A percentile compares a stretch with the other conserved stretches of the same genome.
phyloP scores from a whole-genome alignment of 2,329 filamentous ascomycete species.

The Capronia americana region DNA sequence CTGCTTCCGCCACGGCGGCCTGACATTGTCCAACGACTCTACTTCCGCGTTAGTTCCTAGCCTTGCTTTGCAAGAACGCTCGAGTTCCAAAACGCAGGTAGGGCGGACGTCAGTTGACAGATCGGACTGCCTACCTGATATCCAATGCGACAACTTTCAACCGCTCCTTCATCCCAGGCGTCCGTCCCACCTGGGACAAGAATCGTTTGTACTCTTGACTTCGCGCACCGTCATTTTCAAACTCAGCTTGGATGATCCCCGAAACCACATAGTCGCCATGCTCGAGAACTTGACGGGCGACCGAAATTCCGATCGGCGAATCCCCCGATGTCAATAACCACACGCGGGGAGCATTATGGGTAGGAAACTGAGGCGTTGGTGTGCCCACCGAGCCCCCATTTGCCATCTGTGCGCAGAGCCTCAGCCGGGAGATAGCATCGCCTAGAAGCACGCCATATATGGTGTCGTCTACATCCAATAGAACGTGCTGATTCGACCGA shows the following conservation, averaged over 20 bases:
- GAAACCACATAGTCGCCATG: constrained; percentile 91
- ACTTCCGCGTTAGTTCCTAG: constrained; percentile 24
- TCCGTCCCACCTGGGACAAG: constrained; percentile 64
- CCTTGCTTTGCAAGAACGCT: constrained; percentile 2
- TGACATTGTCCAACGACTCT: constrained; percentile 74
- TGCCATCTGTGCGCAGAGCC: constrained; percentile 31
- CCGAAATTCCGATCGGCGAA: constrained; percentile 81
- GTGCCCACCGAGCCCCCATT: constrained; percentile 34
- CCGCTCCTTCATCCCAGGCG: constrained; percentile 80
- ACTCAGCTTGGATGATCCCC: constrained; percentile 78
- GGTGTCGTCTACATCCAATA: constrained; percentile 3
- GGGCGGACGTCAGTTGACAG: background rate
- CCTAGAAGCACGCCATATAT: constrained; percentile 18
- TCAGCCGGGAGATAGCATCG: constrained; percentile 19
- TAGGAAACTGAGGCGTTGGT: constrained; percentile 51
- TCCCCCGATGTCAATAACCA: constrained; percentile 92
- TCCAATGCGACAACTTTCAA: constrained; percentile 69
- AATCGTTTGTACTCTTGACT: constrained; percentile 81
- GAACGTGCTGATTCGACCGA: background rate
- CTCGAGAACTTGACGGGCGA: constrained; percentile 80
- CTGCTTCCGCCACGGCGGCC: constrained; percentile 83
- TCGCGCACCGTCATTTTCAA: constrained; percentile 74
- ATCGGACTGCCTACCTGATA: constrained; percentile 52
- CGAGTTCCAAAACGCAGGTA: background rate
- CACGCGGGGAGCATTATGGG: constrained; percentile 74